A percentile compares a stretch with the other conserved stretches of the same genome.
Conservation (phyloP, 768 basidiomycete species). For the Naganishia vishniacii region DNA sequence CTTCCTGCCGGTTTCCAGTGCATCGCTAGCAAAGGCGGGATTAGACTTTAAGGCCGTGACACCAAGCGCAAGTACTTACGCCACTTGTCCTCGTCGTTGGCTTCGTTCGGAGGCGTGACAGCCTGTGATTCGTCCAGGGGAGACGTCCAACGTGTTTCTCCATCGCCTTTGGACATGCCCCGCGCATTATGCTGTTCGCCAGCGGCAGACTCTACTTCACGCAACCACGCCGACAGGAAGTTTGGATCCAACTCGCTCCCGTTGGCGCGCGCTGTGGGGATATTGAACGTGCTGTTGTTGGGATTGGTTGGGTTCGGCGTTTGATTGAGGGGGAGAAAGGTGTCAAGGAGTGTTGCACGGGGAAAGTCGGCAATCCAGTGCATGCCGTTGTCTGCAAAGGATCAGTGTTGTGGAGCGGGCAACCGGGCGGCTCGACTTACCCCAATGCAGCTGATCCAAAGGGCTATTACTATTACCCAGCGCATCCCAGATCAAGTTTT, state of each 20-base stretch:
- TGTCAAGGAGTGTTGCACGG: constrained; percentile 9
- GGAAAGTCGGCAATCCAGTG: constrained; percentile 23
- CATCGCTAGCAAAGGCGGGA: constrained; percentile 12
- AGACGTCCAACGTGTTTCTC: neutral
- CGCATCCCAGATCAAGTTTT: constrained; percentile 25
- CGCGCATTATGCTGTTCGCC: neutral
- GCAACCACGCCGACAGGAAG: neutral
- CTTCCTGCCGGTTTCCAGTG: constrained; percentile 25
- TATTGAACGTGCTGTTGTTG: neutral
- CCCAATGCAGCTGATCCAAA: constrained; percentile 17
- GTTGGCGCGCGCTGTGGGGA: neutral
- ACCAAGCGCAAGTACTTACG: constrained; percentile 1
- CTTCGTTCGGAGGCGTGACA: constrained; percentile 9
- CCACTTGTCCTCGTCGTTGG: constrained; percentile 23
- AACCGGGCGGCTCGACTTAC: neutral
- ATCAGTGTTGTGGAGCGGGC: neutral
- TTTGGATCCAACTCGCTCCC: constrained; percentile 12
- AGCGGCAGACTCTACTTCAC: neutral
- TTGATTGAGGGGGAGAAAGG: constrained; percentile 3
- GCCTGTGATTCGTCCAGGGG: neutral
- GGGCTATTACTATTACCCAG: constrained; percentile 17
- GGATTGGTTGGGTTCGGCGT: constrained; percentile 10
- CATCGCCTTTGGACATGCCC: neutral
- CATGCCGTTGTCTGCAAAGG: constrained; percentile 20
- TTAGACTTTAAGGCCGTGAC: neutral